Percentiles rank a stretch among this genome's conserved stretches.
Conservation (phyloP, 352 stramenopile species). For the Globisporangium radiosum region DNA sequence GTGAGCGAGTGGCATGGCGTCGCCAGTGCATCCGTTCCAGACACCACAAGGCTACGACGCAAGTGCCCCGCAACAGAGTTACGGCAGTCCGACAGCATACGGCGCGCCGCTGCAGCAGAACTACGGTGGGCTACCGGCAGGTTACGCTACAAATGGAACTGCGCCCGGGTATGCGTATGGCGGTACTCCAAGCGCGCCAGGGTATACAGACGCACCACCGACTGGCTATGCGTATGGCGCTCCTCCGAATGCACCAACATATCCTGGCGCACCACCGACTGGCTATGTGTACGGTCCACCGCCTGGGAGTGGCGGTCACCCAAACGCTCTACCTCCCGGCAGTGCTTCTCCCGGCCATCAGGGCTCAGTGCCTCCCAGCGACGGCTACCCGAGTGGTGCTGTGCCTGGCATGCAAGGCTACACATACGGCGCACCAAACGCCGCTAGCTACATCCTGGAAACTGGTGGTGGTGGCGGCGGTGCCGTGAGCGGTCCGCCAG, state of each 20-base stretch:
- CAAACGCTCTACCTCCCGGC: too few species aligned
- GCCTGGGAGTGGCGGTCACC: too few species aligned
- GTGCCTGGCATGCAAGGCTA: background rate
- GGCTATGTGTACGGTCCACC: too few species aligned
- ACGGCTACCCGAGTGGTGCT: background rate
- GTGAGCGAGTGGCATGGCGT: background rate
- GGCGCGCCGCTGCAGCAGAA: background rate
- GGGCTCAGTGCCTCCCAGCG: too few species aligned
- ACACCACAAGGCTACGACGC: background rate
- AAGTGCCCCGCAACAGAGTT: background rate
- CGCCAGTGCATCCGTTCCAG: constrained; percentile 6
- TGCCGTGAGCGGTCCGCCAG: background rate
- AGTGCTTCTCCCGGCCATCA: too few species aligned
- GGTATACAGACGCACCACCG: background rate
- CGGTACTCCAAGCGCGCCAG: background rate
- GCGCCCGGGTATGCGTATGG: background rate
- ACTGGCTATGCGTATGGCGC: background rate
- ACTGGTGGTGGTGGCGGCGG: background rate
- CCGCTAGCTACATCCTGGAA: too few species aligned
- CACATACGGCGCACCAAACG: background rate
- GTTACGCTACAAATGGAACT: background rate
- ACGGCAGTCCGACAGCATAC: background rate
- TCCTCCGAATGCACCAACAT: background rate
- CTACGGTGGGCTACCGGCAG: background rate
- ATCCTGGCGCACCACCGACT: too few species aligned